These are phyloP conservation scores for Bonia amplexicaulis DNA, from an alignment of 176 grass and related monocot genomes.

Conservation along the genomic window DNA sequence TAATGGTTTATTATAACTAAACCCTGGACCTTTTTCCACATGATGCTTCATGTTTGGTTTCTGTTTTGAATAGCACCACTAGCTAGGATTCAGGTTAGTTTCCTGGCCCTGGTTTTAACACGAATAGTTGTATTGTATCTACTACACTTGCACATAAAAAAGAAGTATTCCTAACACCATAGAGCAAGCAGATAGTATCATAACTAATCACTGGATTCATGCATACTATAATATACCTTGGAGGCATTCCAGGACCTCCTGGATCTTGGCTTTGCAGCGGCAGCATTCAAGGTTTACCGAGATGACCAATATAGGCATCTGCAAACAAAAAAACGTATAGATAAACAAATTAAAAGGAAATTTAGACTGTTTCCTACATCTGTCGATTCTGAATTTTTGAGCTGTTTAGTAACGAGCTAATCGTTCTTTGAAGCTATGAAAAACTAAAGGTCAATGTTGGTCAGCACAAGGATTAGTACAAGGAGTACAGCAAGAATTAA, in stretches of 20 bases:
- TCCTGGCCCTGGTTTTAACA: no score
- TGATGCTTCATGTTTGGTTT: not conserved
- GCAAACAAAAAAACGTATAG: not conserved
- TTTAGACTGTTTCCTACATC: not conserved
- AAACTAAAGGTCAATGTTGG: not conserved
- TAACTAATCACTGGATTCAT: no score
- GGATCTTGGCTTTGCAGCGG: conserved; percentile 26
- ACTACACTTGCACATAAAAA: no score
- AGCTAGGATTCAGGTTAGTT: not conserved
- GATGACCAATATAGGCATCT: conserved; percentile 38
- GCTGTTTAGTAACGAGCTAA: not conserved
- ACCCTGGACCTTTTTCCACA: no score
- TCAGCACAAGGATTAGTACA: not conserved
- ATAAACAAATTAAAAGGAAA: not conserved
- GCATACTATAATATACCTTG: no score
- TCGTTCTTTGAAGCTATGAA: not conserved
- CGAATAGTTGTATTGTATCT: no score
- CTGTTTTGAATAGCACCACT: not conserved
- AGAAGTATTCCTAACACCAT: no score
- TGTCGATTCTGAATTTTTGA: not conserved
- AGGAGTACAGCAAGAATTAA: not conserved
- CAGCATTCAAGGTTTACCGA: conserved; percentile 12
- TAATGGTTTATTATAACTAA: no score
- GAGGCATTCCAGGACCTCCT: conserved; percentile 18
- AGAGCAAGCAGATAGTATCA: no score